Conservation (phyloP, 2,329 filamentous ascomycete species). For the Lizonia empirigonia region DNA sequence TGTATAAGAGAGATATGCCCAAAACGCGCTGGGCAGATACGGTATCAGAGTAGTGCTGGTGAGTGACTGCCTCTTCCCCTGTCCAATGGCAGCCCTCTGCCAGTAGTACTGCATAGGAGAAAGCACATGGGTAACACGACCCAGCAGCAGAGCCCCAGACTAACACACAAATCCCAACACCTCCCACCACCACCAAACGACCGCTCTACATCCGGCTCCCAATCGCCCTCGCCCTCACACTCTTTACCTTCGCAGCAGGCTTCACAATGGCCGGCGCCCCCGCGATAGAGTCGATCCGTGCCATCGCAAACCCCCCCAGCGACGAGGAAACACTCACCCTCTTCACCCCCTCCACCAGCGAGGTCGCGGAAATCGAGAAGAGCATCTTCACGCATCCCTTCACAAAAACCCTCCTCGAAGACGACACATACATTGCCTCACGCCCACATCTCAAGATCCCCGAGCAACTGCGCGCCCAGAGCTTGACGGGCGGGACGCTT, state of each 20-base stretch:
- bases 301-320: conserved; percentile 61
- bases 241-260: conserved; percentile 59
- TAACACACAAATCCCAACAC: conserved; percentile 17
- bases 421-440: conserved; percentile 72
- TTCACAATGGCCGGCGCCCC: conserved; percentile 64
- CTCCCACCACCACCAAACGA: conserved; percentile 17
- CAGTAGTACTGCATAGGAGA: background rate
- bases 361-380: conserved; percentile 66
- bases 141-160: conserved; percentile 20
- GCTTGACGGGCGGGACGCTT: conserved; percentile 81
- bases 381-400: conserved; percentile 78
- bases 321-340: conserved; percentile 75
- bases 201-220: conserved; percentile 48
- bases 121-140: conserved; percentile 4
- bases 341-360: conserved; percentile 63
- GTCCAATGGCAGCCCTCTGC: background rate
- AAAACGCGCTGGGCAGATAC: conserved; percentile 13
- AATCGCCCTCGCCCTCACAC: conserved; percentile 53
- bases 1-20: conserved; percentile 9
- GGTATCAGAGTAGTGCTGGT: conserved; percentile 26
- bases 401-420: conserved; percentile 68
- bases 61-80: conserved; percentile 10
- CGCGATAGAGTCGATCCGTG: conserved; percentile 56
- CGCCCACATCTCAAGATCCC: conserved; percentile 90
- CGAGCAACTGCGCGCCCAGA: conserved; percentile 68